A percentile compares a stretch with the other conserved stretches of the same genome.
Conservation (phyloP, 441 rosid species). For the Eruca vesicaria region DNA sequence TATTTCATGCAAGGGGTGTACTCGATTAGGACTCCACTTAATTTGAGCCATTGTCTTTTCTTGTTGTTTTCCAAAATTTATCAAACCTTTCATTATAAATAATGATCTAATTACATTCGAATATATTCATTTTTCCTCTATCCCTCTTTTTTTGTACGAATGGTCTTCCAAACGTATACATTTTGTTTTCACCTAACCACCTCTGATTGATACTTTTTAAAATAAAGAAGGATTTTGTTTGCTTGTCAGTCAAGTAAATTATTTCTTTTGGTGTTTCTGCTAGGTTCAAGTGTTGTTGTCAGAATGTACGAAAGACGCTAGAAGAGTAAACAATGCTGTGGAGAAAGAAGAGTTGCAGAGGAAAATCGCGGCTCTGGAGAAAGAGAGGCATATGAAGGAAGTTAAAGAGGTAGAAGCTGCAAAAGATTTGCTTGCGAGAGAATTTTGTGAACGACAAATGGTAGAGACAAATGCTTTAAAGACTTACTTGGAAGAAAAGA, state of each 20-base stretch:
- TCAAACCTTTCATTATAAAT: too few species aligned
- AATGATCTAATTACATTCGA: too few species aligned
- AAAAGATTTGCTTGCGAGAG: slow-evolving; percentile 56
- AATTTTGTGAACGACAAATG: slow-evolving; percentile 53
- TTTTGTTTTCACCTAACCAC: too few species aligned
- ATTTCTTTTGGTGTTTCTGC: background rate
- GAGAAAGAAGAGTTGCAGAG: slow-evolving; percentile 64
- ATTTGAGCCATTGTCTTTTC: too few species aligned
- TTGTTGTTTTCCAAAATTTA: slow-evolving; percentile 15
- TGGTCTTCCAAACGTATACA: too few species aligned
- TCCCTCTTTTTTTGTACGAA: too few species aligned
- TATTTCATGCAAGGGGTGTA: too few species aligned
- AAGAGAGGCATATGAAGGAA: slow-evolving; percentile 54
- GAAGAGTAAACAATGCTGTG: slow-evolving; percentile 54
- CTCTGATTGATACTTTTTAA: background rate
- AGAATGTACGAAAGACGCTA: slow-evolving; percentile 58
- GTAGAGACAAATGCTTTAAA: too few species aligned
- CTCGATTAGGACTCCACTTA: too few species aligned
- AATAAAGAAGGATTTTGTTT: background rate
- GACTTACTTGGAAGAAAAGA: slow-evolving; percentile 64
- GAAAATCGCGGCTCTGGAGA: slow-evolving; percentile 65
- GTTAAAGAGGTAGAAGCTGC: slow-evolving; percentile 69
- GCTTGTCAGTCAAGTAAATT: slow-evolving; percentile 1
- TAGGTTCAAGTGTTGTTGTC: slow-evolving; percentile 65
- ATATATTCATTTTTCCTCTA: too few species aligned